Percentiles rank a stretch among this genome's conserved stretches.
Conservation (phyloP, 2,329 filamentous ascomycete species). For the Trichoderma sp. region DNA sequence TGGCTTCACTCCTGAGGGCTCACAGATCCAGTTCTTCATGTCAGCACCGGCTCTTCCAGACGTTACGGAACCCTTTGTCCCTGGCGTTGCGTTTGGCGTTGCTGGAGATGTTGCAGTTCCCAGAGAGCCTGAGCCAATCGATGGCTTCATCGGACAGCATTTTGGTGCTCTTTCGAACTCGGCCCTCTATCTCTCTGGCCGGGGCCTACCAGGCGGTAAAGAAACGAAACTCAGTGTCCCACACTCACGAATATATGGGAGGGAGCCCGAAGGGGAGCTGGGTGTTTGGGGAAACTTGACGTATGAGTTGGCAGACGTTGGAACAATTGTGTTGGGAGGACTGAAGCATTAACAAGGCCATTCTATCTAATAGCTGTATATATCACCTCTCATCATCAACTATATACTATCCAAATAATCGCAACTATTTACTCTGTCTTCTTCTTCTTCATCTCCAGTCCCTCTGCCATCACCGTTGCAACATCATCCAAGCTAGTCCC, state of each 20-base stretch:
- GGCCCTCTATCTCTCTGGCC: slow-evolving; percentile 52
- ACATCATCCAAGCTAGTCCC: slow-evolving; percentile 58
- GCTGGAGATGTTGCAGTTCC: slow-evolving; percentile 23
- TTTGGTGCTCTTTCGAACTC: slow-evolving; percentile 64
- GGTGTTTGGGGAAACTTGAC: slow-evolving; percentile 11
- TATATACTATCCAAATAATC: not conserved
- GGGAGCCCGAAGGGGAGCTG: not conserved
- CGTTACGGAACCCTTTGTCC: slow-evolving; percentile 22
- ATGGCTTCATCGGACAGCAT: slow-evolving; percentile 37
- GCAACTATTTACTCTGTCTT: slow-evolving; percentile 25
- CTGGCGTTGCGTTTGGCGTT: slow-evolving; percentile 35
- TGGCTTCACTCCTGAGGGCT: slow-evolving; percentile 60
- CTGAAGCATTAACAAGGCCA: not conserved
- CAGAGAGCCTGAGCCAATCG: not conserved
- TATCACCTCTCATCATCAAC: not conserved
- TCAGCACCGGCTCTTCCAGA: slow-evolving; percentile 31
- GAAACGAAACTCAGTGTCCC: slow-evolving; percentile 37
- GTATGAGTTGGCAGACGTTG: slow-evolving; percentile 20
- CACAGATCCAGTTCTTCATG: slow-evolving; percentile 65
- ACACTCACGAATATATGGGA: slow-evolving; percentile 32
- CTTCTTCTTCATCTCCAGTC: slow-evolving; percentile 44
- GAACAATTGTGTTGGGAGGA: slow-evolving; percentile 14
- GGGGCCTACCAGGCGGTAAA: slow-evolving; percentile 12
- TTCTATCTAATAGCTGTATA: slow-evolving; percentile 1
- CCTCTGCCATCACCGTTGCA: slow-evolving; percentile 47